A percentile compares a stretch with the other conserved stretches of the same genome.
phyloP scores from a whole-genome alignment of 2,329 filamentous ascomycete species.

The Sarocladium oryzae region DNA sequence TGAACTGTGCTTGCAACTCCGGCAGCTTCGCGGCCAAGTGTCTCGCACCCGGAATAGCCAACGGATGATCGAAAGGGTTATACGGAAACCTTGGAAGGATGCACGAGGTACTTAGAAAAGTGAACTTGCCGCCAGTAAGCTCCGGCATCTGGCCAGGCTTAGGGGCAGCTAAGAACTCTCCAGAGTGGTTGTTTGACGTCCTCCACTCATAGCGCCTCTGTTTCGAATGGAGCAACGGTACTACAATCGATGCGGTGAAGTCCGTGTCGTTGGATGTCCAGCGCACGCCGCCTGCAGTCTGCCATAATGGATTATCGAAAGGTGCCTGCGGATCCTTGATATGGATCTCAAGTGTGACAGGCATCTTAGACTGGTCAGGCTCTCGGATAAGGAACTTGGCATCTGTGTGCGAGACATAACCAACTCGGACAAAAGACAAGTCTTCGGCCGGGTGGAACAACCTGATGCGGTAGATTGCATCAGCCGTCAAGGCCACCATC shows the following conservation, averaged over 20 bases:
- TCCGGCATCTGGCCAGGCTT: slow-evolving; percentile 56
- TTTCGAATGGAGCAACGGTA: slow-evolving; percentile 57
- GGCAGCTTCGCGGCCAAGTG: slow-evolving; percentile 69
- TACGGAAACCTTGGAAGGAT: slow-evolving; percentile 91
- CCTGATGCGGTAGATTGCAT: slow-evolving; percentile 70
- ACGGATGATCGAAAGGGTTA: slow-evolving; percentile 71
- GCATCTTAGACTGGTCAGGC: slow-evolving; percentile 67
- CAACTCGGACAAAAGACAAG: slow-evolving; percentile 78
- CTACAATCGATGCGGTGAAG: slow-evolving; percentile 65
- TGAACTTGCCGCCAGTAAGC: slow-evolving; percentile 64
- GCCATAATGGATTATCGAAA: slow-evolving; percentile 57
- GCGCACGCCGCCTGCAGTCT: slow-evolving; percentile 56
- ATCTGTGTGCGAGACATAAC: slow-evolving; percentile 74
- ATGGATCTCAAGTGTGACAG: slow-evolving; percentile 64
- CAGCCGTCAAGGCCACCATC: slow-evolving; percentile 63
- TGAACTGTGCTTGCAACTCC: slow-evolving; percentile 66
- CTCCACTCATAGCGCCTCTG: slow-evolving; percentile 77
- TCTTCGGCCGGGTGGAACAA: slow-evolving; percentile 64
- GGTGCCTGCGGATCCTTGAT: slow-evolving; percentile 44
- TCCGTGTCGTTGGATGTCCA: slow-evolving; percentile 72
- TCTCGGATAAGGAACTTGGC: slow-evolving; percentile 82
- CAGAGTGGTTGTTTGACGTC: slow-evolving; percentile 80
- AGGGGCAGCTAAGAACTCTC: slow-evolving; percentile 74
- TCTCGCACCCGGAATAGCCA: slow-evolving; percentile 74
- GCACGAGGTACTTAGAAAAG: slow-evolving; percentile 88